Base-by-base conservation (phyloP, 164 flowering plant species). In the Taxillus chinensis region DNA sequence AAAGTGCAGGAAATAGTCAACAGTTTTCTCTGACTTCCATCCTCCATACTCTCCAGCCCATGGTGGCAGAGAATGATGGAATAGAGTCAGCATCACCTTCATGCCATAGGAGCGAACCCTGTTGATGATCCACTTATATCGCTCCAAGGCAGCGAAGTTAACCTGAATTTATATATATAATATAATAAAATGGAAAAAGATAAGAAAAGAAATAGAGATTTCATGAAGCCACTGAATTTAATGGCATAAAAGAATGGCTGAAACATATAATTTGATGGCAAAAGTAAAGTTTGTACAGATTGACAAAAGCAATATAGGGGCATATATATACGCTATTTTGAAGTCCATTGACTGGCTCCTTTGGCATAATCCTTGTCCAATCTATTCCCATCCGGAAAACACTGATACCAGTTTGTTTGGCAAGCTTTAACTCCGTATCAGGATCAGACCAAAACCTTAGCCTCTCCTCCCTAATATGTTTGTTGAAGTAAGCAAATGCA, bases 41-140 rank as follows among this genome's bases (percentile, higher is more conserved):
- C 99, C 99, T 56, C 99, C 99, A 74, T 90, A 93, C 56, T 86
- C 95, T 64, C 87, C 95, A 55, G 99, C 97, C 97, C 99, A 93
- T 50, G 97, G 95, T 62, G 99, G 99, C 75, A 93, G 78, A 50
- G 99, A 93, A 67, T 93, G 99, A 74, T 93, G 99, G 70, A 93
- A 93, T 67, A 93, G 70, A 60, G 99, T 93, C 69, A 93, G 78
- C 99, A 93, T 93, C 45, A 93, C 97, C 78, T 90, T 93, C 99
- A 93, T 90, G 66, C 95, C 96, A 78, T 83, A 81, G 8, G 90
- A 81, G 45, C 64, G 92, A 72, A 89, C 90, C 75, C 85, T 82
- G 55, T 77, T 69, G 55, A 93, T 80, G 73, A 93, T 93, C 97
- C 96, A 90, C 64, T 78, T 89, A 70, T 93, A 93, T 45, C 96